These are phyloP conservation scores for Didymella lethalis DNA, from an alignment of 2,329 filamentous ascomycete genomes.

Conservation along the genomic window DNA sequence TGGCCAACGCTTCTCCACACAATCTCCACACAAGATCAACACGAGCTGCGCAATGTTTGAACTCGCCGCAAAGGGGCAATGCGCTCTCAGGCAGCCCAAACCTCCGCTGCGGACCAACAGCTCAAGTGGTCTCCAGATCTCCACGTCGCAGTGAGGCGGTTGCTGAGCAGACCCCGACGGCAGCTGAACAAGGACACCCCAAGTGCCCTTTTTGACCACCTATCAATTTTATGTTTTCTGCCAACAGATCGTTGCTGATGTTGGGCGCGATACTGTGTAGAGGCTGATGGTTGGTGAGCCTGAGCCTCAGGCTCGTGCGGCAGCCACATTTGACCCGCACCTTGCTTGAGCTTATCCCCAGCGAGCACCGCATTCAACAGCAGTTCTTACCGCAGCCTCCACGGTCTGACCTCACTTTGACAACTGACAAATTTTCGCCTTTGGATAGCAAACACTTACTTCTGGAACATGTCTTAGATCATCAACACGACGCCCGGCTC, in stretches of 20 bases:
- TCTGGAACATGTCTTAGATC: slow-evolving; percentile 8
- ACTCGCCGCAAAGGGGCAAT: slow-evolving; percentile 14
- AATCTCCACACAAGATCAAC: slow-evolving; percentile 23
- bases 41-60: slow-evolving; percentile 4
- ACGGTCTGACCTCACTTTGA: not conserved
- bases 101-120: slow-evolving; percentile 12
- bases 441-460: not conserved
- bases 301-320: slow-evolving; percentile 6
- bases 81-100: slow-evolving; percentile 13
- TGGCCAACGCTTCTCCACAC: slow-evolving; percentile 17
- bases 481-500: slow-evolving; percentile 4
- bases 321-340: slow-evolving; percentile 19
- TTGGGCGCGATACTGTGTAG: slow-evolving; percentile 2
- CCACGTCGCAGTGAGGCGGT: slow-evolving; percentile 17
- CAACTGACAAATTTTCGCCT: not conserved
- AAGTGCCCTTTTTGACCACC: not conserved
- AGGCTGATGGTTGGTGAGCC: slow-evolving; percentile 5
- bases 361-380: not conserved
- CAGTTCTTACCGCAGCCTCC: not conserved
- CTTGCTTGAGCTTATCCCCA: slow-evolving; percentile 2
- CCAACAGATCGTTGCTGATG: slow-evolving; percentile 16
- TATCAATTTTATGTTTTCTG: slow-evolving; percentile 11
- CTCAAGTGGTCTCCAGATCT: slow-evolving; percentile 14
- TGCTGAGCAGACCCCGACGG: slow-evolving; percentile 5
- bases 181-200: not conserved